Base-by-base conservation (phyloP, 2,329 filamentous ascomycete species). In the Aspergillus uvarum region DNA sequence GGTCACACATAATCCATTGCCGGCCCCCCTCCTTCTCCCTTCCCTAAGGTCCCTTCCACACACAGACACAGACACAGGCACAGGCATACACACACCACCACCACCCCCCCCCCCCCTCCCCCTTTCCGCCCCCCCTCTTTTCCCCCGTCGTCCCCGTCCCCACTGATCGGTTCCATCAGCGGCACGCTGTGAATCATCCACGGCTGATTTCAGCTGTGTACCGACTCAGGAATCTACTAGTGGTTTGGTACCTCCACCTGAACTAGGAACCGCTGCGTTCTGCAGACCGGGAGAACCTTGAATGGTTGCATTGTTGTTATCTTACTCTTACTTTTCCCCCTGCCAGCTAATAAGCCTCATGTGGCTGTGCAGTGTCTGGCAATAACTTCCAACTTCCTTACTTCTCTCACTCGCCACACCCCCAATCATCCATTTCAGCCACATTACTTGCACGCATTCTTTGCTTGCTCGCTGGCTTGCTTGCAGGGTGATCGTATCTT, bases 91-190 rank as follows among this genome's bases (percentile, higher is more conserved):
- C 26, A 4, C 16, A 31, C n/a, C n/a, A n/a, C n/a, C n/a, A n/a
- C n/a, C n/a, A n/a, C n/a, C n/a, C n/a, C n/a, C n/a, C n/a, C n/a
- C n/a, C n/a, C n/a, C n/a, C 65, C 56, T 62, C 59, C 24, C 21
- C 42, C 24, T 24, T 47, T 31, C 26, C 22, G 21, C 21, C n/a
- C 51, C 51, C 56, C 31, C 26, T 38, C 14, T 54, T 55, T 49
- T 50, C 60, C 63, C 64, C 62, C 58, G 61, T 62, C 61, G 44
- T 49, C 58, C 38, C 38, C 52, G 65, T 66, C 56, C 62, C 65
- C 64, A 65, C 64, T 65, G 65, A 66, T 65, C 63, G 64, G 64
- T 62, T 61, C 57, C 65, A 56, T 66, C 64, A 58, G 55, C 62
- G 63, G 61, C 59, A 61, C 59, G 59, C 51, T 59, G 64, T 66